These are phyloP conservation scores for Neospora caninum DNA, from an alignment of 169 alveolate genomes.

Conservation along the genomic window DNA sequence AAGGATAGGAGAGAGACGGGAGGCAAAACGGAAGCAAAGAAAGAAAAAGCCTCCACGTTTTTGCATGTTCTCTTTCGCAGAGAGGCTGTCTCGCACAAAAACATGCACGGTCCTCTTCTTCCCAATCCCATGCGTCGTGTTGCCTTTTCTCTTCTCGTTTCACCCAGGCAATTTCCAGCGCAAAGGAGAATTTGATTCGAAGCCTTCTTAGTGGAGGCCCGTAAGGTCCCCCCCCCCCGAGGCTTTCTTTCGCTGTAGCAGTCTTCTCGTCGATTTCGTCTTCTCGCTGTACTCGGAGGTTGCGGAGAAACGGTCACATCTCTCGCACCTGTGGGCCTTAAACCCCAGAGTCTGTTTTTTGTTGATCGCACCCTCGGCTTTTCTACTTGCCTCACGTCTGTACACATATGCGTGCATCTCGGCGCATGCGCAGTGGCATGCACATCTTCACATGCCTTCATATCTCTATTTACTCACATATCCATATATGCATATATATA, in stretches of 20 bases:
- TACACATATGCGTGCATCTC: too few relatives aligned
- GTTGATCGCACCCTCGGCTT: too few relatives aligned
- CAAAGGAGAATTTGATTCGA: conserved; percentile 32
- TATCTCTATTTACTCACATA: neutral
- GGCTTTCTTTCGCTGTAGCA: neutral
- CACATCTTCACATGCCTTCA: neutral
- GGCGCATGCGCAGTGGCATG: too few relatives aligned
- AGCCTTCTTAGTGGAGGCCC: conserved; percentile 37
- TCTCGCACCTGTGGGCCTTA: too few relatives aligned
- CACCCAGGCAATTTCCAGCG: conserved; percentile 17
- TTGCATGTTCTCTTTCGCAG: neutral
- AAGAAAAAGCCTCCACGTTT: neutral
- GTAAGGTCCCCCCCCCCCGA: neutral
- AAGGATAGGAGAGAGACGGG: neutral
- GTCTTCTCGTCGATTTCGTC: neutral
- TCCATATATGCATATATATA: neutral
- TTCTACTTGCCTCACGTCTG: too few relatives aligned
- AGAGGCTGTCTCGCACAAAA: too few relatives aligned
- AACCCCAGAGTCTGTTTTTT: too few relatives aligned
- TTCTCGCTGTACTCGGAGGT: neutral
- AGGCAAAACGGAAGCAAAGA: neutral
- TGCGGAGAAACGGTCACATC: too few relatives aligned
- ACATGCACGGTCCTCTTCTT: too few relatives aligned
- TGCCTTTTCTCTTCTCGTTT: neutral
- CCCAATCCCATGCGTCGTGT: neutral